Evolutionary conservation across 805 yeast genomes (phyloP), one percentile per base, ranked within the genome.

Genomic region (Hanseniaspora jakobsenii): DNA sequence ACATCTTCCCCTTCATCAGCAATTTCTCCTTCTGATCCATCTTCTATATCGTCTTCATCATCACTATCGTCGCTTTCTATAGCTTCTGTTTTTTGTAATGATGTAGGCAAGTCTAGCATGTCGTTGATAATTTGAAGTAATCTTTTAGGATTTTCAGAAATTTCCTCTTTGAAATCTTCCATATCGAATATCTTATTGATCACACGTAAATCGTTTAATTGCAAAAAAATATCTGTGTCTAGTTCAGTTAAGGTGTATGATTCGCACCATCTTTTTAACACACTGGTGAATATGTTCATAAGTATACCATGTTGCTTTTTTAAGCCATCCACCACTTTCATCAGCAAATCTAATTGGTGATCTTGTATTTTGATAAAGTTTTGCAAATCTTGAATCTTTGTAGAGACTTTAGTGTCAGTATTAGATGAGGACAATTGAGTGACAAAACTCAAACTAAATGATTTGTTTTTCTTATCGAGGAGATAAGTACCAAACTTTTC

Each of bases 241-340:
- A 49, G 34, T 7, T 47, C 47, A 2, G 29, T 32, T n/a, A n/a
- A n/a, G 1, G 32, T 40, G 2, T 57, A 53, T 10, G 52, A 50
- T 23, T 52, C 47, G 18, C 81, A 65, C 87, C 94, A 83, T 51
- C 77, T 64, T 47, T 69, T 68, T 49, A 89, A 61, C 1, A 77
- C 59, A 0, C 49, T 50, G 3, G 75, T 58, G 51, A 85, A 81
- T 2, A 69, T 59, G 26, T 53, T 61, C 47, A 64, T 72, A 2
- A 73, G 58, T 10, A 67, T 57, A 1, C 60, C 63, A 2, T 54
- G 56, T 34, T 73, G 73, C 46, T 72, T 75, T 6, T 78, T 53
- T 21, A 71, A 66, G 12, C 32, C 14, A 38, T 64, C 62, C 44
- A 83, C 58, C 3, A 82, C 52, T 4, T 60, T 62, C 1, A 72